Evolutionary conservation across 305 asterid species (phyloP).

Genomic region (Solanum hybrid): DNA sequence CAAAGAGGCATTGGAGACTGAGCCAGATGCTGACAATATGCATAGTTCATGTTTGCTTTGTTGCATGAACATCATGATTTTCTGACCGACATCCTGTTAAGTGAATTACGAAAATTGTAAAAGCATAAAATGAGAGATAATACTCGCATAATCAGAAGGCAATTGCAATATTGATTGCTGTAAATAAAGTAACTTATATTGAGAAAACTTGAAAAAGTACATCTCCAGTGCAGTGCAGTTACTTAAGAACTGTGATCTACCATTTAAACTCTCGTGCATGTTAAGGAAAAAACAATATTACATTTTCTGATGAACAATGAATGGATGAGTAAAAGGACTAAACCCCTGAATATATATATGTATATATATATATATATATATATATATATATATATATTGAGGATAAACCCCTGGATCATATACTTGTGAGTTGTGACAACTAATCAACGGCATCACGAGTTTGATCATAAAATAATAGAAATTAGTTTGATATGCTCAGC

Average conservation of each 20-base stretch:
- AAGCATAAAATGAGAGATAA: conserved; percentile 5
- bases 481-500: background rate
- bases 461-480: background rate
- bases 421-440: background rate
- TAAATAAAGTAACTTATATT: background rate
- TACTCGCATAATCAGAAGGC: background rate
- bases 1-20: conserved; percentile 49
- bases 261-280: background rate
- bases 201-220: background rate
- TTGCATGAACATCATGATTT: conserved; percentile 39
- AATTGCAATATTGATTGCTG: background rate
- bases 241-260: background rate
- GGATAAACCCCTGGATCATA: background rate
- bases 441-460: background rate
- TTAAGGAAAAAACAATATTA: background rate
- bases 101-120: background rate
- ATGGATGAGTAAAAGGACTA: background rate
- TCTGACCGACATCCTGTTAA: conserved; percentile 48
- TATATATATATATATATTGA: background rate
- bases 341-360: background rate
- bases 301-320: background rate
- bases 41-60: conserved; percentile 51
- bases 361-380: too few species aligned
- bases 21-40: conserved; percentile 51
- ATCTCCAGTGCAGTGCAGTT: background rate